These are phyloP conservation scores for Paramecium primaurelia DNA, from an alignment of 73 alveolate species.

Conservation along the genomic window DNA sequence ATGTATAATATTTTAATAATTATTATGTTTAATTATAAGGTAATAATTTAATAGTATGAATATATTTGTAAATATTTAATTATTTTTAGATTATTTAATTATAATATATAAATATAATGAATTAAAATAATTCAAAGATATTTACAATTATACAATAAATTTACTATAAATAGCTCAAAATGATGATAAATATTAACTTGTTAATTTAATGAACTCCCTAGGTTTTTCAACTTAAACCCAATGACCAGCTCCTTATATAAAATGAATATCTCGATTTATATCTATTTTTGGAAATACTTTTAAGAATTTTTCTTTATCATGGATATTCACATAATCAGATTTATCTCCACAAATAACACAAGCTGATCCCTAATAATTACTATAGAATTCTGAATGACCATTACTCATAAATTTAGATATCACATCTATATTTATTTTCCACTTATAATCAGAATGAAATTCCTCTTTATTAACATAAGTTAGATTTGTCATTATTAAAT, in stretches of 20 bases:
- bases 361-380: not conserved
- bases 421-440: not conserved
- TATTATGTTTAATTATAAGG: too few relatives aligned
- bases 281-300: not conserved
- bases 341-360: constrained; percentile 42
- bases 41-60: too few relatives aligned
- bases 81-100: too few relatives aligned
- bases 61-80: too few relatives aligned
- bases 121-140: not conserved
- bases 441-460: not conserved
- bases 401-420: not conserved
- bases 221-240: constrained; percentile 58
- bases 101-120: too few relatives aligned
- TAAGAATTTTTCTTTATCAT: not conserved
- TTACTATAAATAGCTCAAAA: not conserved
- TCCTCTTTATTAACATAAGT: not conserved
- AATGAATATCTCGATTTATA: not conserved
- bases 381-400: not conserved
- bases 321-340: not conserved
- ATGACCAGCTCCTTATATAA: constrained; percentile 54
- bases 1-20: constrained; percentile 46
- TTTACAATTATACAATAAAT: not conserved
- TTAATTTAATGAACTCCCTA: not conserved
- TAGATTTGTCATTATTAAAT: not conserved
- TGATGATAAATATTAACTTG: not conserved